Percentiles rank a stretch among this genome's conserved stretches.
Conservation (phyloP, 2,329 filamentous ascomycete genomes). For the Colletotrichum sp. region DNA sequence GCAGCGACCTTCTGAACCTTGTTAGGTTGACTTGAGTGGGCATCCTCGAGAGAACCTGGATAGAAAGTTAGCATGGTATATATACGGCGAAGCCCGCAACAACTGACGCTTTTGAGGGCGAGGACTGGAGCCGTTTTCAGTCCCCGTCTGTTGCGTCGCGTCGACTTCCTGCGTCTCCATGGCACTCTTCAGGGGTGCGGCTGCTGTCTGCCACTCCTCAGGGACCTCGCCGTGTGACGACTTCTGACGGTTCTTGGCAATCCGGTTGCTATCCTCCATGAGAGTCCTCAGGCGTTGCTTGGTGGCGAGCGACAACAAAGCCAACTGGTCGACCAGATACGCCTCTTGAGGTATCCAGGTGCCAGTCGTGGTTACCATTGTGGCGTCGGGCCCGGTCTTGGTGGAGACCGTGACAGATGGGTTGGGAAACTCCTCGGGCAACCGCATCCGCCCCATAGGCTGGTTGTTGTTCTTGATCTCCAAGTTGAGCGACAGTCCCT, state of each 20-base stretch:
- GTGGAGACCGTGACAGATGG: conserved; percentile 60
- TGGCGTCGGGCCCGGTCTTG: conserved; percentile 65
- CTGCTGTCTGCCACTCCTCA: conserved; percentile 76
- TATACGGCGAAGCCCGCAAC: conserved; percentile 6
- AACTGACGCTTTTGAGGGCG: conserved; percentile 65
- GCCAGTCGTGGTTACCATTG: conserved; percentile 66
- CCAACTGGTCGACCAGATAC: conserved; percentile 80
- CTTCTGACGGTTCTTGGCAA: conserved; percentile 75
- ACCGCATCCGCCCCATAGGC: conserved; percentile 52
- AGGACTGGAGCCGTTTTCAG: conserved; percentile 57
- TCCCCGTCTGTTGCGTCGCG: conserved; percentile 27
- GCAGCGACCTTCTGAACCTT: conserved; percentile 53
- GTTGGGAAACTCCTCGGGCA: conserved; percentile 52
- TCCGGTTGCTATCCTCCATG: conserved; percentile 75
- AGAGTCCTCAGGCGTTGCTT: conserved; percentile 80
- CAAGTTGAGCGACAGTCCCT: conserved; percentile 60
- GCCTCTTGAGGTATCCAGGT: conserved; percentile 78
- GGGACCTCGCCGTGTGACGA: conserved; percentile 83
- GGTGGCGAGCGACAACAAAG: conserved; percentile 81
- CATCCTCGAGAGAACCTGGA: conserved; percentile 42
- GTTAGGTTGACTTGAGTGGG: conserved; percentile 41
- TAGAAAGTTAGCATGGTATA: conserved; percentile 16
- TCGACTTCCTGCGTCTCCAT: conserved; percentile 11
- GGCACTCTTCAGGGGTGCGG: conserved; percentile 53
- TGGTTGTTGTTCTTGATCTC: conserved; percentile 56